Evolutionary conservation across 2,329 filamentous ascomycete genomes (phyloP).

Genomic region (Aspergillus sp.): DNA sequence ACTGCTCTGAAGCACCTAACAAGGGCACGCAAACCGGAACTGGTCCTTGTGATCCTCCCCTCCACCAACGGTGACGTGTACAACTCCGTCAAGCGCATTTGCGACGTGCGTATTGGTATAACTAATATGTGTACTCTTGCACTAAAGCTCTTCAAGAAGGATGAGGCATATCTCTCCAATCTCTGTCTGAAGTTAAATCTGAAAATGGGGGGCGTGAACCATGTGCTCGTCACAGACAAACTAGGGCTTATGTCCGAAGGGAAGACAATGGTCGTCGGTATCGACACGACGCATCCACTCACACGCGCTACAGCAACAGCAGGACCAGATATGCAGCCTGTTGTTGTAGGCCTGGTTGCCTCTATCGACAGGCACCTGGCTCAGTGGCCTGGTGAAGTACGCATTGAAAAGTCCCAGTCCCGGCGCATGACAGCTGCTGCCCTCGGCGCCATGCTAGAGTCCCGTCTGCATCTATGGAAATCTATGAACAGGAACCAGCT

Average conservation of each 20-base stretch:
- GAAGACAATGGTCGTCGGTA: conserved; percentile 81
- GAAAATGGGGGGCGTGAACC: conserved; percentile 73
- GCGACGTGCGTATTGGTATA: conserved; percentile 66
- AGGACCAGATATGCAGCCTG: conserved; percentile 55
- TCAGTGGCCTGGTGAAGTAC: conserved; percentile 75
- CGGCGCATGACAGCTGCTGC: conserved; percentile 70
- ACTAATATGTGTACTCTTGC: conserved; percentile 66
- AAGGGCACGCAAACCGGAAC: conserved; percentile 16
- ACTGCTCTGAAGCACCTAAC: conserved; percentile 23
- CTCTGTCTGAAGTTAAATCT: conserved; percentile 78
- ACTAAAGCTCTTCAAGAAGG: conserved; percentile 47
- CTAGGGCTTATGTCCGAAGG: conserved; percentile 62
- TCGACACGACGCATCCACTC: conserved; percentile 90
- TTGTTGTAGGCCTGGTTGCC: conserved; percentile 77
- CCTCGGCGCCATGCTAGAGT: conserved; percentile 63
- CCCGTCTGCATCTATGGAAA: conserved; percentile 66
- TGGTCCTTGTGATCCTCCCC: conserved; percentile 64
- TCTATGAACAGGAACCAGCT: conserved; percentile 54
- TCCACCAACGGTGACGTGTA: conserved; percentile 57
- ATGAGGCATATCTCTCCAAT: conserved; percentile 62
- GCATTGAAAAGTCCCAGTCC: conserved; percentile 61
- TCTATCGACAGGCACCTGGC: conserved; percentile 68
- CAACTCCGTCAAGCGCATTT: conserved; percentile 64
- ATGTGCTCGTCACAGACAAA: conserved; percentile 55
- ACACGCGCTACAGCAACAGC: conserved; percentile 52